phyloP scores from a whole-genome alignment of 73 alveolate genomes.

The Paramecium caudatum region DNA sequence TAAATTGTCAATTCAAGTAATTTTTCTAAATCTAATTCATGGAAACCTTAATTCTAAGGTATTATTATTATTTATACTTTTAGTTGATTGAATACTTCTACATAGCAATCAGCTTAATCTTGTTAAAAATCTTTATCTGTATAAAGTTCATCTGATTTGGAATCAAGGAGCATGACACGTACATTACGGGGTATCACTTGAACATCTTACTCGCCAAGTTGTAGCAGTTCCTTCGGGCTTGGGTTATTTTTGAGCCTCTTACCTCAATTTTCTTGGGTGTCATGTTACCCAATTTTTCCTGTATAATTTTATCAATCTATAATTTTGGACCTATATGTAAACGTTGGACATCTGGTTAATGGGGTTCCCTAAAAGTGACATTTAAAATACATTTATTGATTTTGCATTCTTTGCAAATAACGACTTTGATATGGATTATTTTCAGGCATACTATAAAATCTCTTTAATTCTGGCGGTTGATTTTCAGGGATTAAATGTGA shows the following conservation, averaged over 20 bases:
- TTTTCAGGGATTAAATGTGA: constrained; percentile 5
- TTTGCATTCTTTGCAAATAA: neutral
- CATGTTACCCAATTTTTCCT: constrained; percentile 32
- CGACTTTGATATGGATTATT: neutral
- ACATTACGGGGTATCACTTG: constrained; percentile 64
- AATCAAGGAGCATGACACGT: constrained; percentile 55
- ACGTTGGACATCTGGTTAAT: neutral
- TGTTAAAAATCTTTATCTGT: constrained; percentile 38
- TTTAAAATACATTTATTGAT: neutral
- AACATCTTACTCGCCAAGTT: constrained; percentile 43
- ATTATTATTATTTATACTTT: neutral
- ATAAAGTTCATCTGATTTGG: constrained; percentile 60
- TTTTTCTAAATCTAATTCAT: constrained; percentile 58
- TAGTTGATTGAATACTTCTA: constrained; percentile 20
- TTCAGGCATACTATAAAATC: constrained; percentile 1
- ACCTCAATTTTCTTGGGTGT: constrained; percentile 37
- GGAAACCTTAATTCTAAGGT: neutral
- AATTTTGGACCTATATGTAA: constrained; percentile 32
- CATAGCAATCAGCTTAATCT: constrained; percentile 39
- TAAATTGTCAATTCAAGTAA: constrained; percentile 57
- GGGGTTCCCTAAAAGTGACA: neutral
- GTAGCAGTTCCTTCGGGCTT: constrained; percentile 51
- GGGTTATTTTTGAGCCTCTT: constrained; percentile 21
- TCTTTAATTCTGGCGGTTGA: neutral
- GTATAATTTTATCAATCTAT: constrained; percentile 1